Conservation (phyloP, 768 basidiomycete genomes). For the Leccinum fibrillosum region DNA sequence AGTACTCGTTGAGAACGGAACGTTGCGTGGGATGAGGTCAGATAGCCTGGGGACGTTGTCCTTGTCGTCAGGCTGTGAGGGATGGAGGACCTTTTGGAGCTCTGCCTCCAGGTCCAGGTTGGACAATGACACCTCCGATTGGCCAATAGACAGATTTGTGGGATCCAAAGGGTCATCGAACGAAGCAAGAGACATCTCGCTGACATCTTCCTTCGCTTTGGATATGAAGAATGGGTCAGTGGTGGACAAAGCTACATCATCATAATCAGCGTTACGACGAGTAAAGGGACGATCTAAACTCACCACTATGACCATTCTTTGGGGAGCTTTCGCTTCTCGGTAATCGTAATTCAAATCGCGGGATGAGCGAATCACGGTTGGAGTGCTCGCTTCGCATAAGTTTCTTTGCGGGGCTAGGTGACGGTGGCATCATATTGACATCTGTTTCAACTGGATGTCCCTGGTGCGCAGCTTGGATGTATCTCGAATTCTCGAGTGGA, state of each 20-base stretch:
- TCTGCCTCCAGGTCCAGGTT: conserved; percentile 33
- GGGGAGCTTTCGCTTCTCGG: conserved; percentile 22
- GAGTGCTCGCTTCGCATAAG: conserved; percentile 13
- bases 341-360: conserved; percentile 29
- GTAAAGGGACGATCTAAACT: conserved; percentile 2
- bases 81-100: conserved; percentile 21
- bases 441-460: conserved; percentile 36
- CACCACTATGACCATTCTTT: conserved; percentile 14
- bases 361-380: conserved; percentile 32
- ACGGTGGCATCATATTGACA: conserved; percentile 45
- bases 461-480: conserved; percentile 35
- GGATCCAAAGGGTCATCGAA: conserved; percentile 29
- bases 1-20: conserved; percentile 26
- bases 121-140: conserved; percentile 35
- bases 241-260: conserved; percentile 10
- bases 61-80: conserved; percentile 8
- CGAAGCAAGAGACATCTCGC: conserved; percentile 28
- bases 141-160: conserved; percentile 33
- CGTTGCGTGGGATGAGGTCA: conserved; percentile 22
- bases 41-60: conserved; percentile 21
- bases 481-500: conserved; percentile 38
- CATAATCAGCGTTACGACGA: background rate
- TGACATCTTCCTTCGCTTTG: conserved; percentile 24
- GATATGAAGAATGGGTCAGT: conserved; percentile 22
- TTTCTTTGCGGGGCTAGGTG: conserved; percentile 44